Conservation (phyloP, 1,284 basidiomycete genomes). For the Kwoniella shivajii region DNA sequence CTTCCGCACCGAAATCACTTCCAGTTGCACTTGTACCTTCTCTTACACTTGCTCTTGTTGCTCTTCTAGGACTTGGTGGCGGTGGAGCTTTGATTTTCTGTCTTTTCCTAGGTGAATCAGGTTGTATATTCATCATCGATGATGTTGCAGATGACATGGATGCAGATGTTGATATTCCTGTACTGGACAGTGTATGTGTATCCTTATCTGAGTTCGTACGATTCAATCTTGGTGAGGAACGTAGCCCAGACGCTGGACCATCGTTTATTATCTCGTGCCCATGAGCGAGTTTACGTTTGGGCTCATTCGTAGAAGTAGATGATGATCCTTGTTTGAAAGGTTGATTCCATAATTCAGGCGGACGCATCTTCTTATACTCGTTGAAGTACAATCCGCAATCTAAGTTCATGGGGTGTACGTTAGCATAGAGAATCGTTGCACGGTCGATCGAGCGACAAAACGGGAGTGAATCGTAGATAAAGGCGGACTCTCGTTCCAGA, state of each 20-base stretch:
- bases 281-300: constrained; percentile 12
- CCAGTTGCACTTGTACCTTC: constrained; percentile 1
- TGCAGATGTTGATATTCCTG: neutral
- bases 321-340: constrained; percentile 8
- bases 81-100: constrained; percentile 22
- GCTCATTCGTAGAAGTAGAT: neutral
- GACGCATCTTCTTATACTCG: constrained; percentile 49
- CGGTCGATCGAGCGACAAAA: no score
- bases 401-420: constrained; percentile 7
- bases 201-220: constrained; percentile 15
- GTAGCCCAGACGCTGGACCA: constrained; percentile 16
- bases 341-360: constrained; percentile 42
- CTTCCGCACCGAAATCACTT: constrained; percentile 19
- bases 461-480: no score
- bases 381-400: constrained; percentile 52
- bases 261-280: constrained; percentile 16
- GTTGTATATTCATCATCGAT: constrained; percentile 4
- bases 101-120: constrained; percentile 34
- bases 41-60: constrained; percentile 28
- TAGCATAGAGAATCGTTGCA: neutral
- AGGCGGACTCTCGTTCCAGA: no score
- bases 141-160: neutral
- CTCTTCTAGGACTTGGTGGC: constrained; percentile 33
- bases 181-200: neutral
- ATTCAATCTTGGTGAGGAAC: constrained; percentile 20